Percentiles rank a stretch among this genome's conserved stretches.
Evolutionary conservation across 805 yeast species (phyloP).

Genomic region (Barnettozyma wickerhamii): DNA sequence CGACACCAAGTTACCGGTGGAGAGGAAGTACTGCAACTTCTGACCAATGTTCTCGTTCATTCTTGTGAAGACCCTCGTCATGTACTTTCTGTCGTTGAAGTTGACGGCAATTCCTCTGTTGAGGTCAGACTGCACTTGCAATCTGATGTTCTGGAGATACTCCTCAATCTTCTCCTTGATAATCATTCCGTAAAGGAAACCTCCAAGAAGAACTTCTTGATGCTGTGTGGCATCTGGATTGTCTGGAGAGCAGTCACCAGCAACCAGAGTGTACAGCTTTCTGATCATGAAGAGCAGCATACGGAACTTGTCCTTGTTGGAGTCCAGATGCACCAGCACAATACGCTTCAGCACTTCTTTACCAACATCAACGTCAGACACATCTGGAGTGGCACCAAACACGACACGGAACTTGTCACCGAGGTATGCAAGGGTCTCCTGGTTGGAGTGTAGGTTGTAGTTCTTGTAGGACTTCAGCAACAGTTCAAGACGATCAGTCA

Average conservation of each 20-base stretch:
- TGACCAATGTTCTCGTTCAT: slow-evolving; percentile 92
- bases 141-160: slow-evolving; percentile 66
- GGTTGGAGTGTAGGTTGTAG: slow-evolving; percentile 71
- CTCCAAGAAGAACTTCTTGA: slow-evolving; percentile 94
- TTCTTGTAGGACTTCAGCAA: slow-evolving; percentile 83
- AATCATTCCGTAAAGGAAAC: slow-evolving; percentile 95
- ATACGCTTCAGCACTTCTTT: slow-evolving; percentile 75
- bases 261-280: slow-evolving; percentile 89
- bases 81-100: slow-evolving; percentile 79
- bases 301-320: slow-evolving; percentile 76
- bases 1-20: slow-evolving; percentile 95
- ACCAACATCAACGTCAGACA: slow-evolving; percentile 88
- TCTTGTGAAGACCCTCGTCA: slow-evolving; percentile 71
- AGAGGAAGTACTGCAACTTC: slow-evolving; percentile 87
- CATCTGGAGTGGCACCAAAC: slow-evolving; percentile 83
- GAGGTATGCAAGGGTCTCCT: slow-evolving; percentile 87
- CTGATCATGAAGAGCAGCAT: slow-evolving; percentile 91
- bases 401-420: slow-evolving; percentile 97
- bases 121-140: slow-evolving; percentile 75
- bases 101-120: slow-evolving; percentile 77
- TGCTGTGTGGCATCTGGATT: slow-evolving; percentile 99
- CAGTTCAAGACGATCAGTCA: slow-evolving; percentile 96
- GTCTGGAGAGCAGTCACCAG: slow-evolving; percentile 95
- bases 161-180: slow-evolving; percentile 95
- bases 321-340: slow-evolving; percentile 81